These are phyloP conservation scores for Plasmodium reichenowi DNA, from an alignment of 169 alveolate genomes.

Conservation along the genomic window DNA sequence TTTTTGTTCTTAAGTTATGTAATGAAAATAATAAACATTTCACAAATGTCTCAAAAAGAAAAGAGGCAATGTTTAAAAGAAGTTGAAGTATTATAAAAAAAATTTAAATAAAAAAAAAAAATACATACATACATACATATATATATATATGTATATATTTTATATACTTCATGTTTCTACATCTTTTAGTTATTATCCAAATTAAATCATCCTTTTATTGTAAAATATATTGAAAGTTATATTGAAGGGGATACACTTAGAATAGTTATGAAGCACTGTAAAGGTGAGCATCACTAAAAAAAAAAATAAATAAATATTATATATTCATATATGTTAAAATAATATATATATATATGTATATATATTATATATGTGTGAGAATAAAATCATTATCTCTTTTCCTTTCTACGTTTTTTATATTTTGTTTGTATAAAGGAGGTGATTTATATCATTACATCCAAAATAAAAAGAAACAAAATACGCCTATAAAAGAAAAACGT, in stretches of 20 bases:
- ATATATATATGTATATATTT: not conserved
- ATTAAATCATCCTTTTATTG: slow-evolving; percentile 89
- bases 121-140: not conserved
- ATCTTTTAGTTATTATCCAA: slow-evolving; percentile 79
- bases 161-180: not conserved
- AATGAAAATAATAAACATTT: slow-evolving; percentile 82
- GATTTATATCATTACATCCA: slow-evolving; percentile 85
- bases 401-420: no score
- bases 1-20: slow-evolving; percentile 74
- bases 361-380: no score
- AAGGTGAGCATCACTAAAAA: slow-evolving; percentile 84
- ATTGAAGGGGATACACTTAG: slow-evolving; percentile 89
- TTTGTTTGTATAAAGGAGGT: slow-evolving; percentile 78
- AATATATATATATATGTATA: no score
- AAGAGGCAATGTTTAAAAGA: slow-evolving; percentile 83
- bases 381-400: no score
- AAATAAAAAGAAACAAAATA: slow-evolving; percentile 78
- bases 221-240: slow-evolving; percentile 91
- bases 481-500: slow-evolving; percentile 87
- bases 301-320: not conserved
- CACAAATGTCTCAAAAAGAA: slow-evolving; percentile 81
- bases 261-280: slow-evolving; percentile 93
- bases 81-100: slow-evolving; percentile 78
- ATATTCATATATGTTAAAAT: not conserved
- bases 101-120: not conserved